Percentiles rank a stretch among this genome's conserved stretches.
These are phyloP conservation scores for Tuber umbilicatum DNA, from an alignment of 495 filamentous ascomycete species.

Conservation along the genomic window DNA sequence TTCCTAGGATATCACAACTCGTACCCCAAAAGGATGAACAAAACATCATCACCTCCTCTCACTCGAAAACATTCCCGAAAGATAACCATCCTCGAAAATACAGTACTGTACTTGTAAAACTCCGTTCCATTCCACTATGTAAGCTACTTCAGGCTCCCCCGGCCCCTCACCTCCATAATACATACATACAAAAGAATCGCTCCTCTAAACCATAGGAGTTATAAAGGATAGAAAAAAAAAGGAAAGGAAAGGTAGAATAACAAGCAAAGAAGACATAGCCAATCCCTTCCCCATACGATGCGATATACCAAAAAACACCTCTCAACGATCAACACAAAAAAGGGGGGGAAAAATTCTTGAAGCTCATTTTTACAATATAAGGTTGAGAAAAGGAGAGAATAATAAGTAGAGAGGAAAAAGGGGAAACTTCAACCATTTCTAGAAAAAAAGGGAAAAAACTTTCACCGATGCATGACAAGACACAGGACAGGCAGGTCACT, in stretches of 20 bases:
- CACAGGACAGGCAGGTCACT: not conserved
- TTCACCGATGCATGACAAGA: conserved; percentile 10
- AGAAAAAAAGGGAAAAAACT: conserved; percentile 12
- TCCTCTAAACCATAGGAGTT: not conserved
- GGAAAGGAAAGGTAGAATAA: not conserved
- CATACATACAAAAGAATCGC: conserved; percentile 1
- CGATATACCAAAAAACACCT: conserved; percentile 4
- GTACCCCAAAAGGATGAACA: not conserved
- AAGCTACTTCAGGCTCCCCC: not conserved
- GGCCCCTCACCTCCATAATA: not conserved
- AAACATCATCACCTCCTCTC: not conserved
- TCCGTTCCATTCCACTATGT: conserved; percentile 5
- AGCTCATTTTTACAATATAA: not conserved
- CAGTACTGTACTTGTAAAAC: conserved; percentile 4
- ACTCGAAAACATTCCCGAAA: not conserved
- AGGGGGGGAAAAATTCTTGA: not conserved
- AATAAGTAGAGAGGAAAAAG: not conserved
- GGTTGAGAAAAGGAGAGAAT: not conserved
- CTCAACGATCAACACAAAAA: not conserved
- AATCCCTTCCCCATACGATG: not conserved
- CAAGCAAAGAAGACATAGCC: not conserved
- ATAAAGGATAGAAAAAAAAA: conserved; percentile 5
- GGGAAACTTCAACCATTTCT: conserved; percentile 18
- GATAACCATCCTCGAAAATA: not conserved
- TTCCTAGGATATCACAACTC: not conserved